Evolutionary conservation across 768 basidiomycete species (phyloP).

Genomic region (Serendipita indica): DNA sequence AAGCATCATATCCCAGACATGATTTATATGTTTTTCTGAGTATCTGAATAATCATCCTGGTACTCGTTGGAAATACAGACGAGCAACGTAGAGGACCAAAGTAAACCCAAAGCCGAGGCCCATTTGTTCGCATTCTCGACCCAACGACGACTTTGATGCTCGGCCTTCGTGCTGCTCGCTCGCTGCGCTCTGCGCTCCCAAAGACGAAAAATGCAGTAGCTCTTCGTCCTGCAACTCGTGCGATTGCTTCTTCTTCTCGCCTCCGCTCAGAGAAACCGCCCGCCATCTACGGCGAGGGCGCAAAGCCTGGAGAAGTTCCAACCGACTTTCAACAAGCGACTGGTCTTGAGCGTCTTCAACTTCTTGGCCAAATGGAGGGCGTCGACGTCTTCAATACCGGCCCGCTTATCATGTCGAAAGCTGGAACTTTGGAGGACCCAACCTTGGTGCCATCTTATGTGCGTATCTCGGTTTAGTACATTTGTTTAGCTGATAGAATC

Average conservation of each 20-base stretch:
- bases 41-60: too few relatives aligned
- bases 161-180: not conserved
- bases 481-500: not conserved
- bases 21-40: too few relatives aligned
- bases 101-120: too few relatives aligned
- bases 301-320: constrained; percentile 49
- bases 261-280: constrained; percentile 26
- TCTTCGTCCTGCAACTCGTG: not conserved
- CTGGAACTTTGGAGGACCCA: constrained; percentile 80
- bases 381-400: constrained; percentile 79
- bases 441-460: constrained; percentile 79
- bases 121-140: constrained; percentile 6
- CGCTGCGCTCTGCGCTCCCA: constrained; percentile 3
- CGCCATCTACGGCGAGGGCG: constrained; percentile 54
- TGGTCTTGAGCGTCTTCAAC: constrained; percentile 90
- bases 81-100: not conserved
- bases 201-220: not conserved
- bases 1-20: too few relatives aligned
- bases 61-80: not conserved
- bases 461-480: constrained; percentile 23
- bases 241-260: not conserved
- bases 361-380: constrained; percentile 78
- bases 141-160: constrained; percentile 1
- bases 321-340: constrained; percentile 85
- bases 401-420: constrained; percentile 66